Evolutionary conservation across 148 eudicot species (phyloP).

Genomic region (Silene conica): DNA sequence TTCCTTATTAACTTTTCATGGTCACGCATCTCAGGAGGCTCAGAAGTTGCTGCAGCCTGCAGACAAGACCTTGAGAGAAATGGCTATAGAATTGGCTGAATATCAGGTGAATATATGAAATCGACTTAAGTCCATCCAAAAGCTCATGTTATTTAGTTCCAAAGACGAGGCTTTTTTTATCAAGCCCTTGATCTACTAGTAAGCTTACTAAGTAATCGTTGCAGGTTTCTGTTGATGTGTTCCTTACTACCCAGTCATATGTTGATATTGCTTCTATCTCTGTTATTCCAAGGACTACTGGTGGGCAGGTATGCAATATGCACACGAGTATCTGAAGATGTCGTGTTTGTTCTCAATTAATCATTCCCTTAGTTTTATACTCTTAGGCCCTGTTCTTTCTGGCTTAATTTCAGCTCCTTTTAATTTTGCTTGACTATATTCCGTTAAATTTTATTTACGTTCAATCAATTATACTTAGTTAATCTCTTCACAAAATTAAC

Average conservation of each 20-base stretch:
- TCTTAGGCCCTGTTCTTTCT: too few species aligned
- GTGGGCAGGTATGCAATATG: slow-evolving; percentile 70
- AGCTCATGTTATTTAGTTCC: not conserved
- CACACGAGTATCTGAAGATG: not conserved
- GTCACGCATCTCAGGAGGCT: slow-evolving; percentile 61
- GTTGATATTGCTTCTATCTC: slow-evolving; percentile 91
- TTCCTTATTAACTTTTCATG: not conserved
- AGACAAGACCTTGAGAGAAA: slow-evolving; percentile 77
- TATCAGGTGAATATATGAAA: slow-evolving; percentile 57
- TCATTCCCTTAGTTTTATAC: not conserved
- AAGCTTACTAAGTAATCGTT: slow-evolving; percentile 11
- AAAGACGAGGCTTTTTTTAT: not conserved
- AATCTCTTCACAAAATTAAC: too few species aligned
- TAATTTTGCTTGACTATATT: too few species aligned
- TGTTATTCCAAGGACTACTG: slow-evolving; percentile 89
- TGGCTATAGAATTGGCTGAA: slow-evolving; percentile 96
- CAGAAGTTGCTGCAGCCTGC: slow-evolving; percentile 88
- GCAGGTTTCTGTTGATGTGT: slow-evolving; percentile 94
- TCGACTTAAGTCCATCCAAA: not conserved
- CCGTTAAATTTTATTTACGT: too few species aligned
- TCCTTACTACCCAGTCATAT: slow-evolving; percentile 81
- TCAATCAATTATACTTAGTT: too few species aligned
- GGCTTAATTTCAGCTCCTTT: too few species aligned
- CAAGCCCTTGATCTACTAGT: not conserved
- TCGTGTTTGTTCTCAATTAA: not conserved